These are phyloP conservation scores for Cladosporium halotolerans DNA, from an alignment of 2,329 filamentous ascomycete species.

Conservation along the genomic window DNA sequence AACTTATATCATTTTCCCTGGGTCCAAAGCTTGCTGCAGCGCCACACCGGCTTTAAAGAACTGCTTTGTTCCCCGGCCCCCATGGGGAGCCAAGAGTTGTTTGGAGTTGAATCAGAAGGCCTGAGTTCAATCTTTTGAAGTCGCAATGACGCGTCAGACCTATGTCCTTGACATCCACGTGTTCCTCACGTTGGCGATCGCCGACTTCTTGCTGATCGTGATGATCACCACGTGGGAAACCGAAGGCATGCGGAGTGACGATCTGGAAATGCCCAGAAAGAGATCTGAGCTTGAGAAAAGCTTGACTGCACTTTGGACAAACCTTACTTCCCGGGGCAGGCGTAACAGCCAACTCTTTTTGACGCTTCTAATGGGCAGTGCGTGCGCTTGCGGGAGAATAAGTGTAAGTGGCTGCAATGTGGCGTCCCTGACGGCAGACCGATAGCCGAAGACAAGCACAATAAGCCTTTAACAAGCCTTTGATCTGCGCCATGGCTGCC, in stretches of 20 bases:
- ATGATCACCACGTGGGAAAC: background rate
- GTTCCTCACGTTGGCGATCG: background rate
- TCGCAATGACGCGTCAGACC: background rate
- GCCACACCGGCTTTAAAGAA: background rate
- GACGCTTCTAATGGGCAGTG: background rate
- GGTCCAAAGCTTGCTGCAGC: background rate
- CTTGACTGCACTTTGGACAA: background rate
- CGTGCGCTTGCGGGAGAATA: background rate
- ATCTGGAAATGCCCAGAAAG: background rate
- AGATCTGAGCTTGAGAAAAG: background rate
- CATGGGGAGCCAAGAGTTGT: background rate
- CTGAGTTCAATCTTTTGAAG: background rate
- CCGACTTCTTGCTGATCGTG: background rate
- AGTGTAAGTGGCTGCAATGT: constrained; percentile 1
- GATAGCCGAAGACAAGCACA: background rate
- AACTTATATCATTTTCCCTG: background rate
- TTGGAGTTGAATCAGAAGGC: background rate
- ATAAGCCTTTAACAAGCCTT: constrained; percentile 10
- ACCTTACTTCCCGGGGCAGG: background rate
- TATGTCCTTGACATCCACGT: background rate
- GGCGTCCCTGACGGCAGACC: background rate
- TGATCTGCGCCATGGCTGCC: constrained; percentile 3
- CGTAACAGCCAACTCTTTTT: background rate
- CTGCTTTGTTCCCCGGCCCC: background rate
- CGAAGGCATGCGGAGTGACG: background rate